A percentile compares a stretch with the other conserved stretches of the same genome.
These are phyloP conservation scores for Botryotinia calthae DNA, from an alignment of 2,329 filamentous ascomycete species.

Conservation along the genomic window DNA sequence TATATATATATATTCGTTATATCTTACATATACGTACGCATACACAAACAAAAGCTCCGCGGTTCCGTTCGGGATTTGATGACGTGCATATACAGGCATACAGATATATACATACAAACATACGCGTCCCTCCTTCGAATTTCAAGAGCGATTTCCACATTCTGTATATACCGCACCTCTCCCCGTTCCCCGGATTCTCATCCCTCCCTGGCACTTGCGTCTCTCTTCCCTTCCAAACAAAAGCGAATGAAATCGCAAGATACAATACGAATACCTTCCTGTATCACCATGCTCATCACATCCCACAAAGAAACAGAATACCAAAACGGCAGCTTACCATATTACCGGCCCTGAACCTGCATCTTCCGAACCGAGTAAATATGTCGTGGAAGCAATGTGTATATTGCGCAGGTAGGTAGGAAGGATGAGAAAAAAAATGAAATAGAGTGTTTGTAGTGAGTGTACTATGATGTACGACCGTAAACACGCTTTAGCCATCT, in stretches of 20 bases:
- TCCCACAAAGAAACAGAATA: background rate
- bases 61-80: background rate
- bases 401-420: background rate
- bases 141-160: background rate
- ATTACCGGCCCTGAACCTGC: slow-evolving; percentile 8
- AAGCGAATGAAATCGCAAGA: background rate
- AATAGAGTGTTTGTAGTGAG: slow-evolving; percentile 4
- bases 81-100: background rate
- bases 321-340: background rate
- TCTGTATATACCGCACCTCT: background rate
- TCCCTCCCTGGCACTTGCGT: background rate
- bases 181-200: background rate
- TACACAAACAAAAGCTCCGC: background rate
- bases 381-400: background rate
- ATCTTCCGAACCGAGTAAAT: background rate
- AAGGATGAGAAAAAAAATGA: background rate
- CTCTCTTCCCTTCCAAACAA: background rate
- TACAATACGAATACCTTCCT: background rate
- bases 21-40: background rate
- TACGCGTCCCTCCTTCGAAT: background rate
- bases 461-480: background rate
- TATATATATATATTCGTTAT: background rate
- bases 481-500: slow-evolving; percentile 20
- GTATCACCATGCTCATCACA: background rate
- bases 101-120: background rate